These are phyloP conservation scores for Zanthoxylum bungeanum DNA, from an alignment of 345 rosid species.

Conservation along the genomic window DNA sequence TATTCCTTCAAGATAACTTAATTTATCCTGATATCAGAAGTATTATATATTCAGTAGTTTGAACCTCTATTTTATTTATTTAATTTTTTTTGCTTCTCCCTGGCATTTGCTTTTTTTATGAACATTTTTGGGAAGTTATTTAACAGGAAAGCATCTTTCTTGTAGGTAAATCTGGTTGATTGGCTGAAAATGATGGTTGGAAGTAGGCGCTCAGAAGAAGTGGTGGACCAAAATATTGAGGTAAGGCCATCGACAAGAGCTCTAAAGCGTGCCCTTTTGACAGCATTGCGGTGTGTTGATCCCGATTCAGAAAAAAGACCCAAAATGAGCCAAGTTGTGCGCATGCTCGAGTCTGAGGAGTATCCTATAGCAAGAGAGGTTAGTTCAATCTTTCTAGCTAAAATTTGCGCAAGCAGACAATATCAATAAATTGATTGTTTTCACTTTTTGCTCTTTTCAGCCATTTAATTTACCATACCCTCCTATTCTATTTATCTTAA, in stretches of 20 bases:
- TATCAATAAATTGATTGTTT: too few species aligned
- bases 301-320: slow-evolving; percentile 92
- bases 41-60: neutral
- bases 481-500: too few species aligned
- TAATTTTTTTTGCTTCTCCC: neutral
- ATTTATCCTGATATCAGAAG: neutral
- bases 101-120: neutral
- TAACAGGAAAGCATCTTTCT: slow-evolving; percentile 7
- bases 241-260: slow-evolving; percentile 84
- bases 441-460: too few species aligned
- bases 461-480: neutral
- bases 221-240: slow-evolving; percentile 85
- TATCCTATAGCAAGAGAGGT: too few species aligned
- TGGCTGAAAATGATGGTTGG: slow-evolving; percentile 99
- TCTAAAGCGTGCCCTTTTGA: slow-evolving; percentile 82
- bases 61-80: neutral
- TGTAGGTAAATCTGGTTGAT: slow-evolving; percentile 92
- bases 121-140: neutral
- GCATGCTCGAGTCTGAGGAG: too few species aligned
- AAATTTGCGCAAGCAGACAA: too few species aligned
- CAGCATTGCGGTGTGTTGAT: slow-evolving; percentile 96
- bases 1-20: neutral
- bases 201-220: slow-evolving; percentile 87
- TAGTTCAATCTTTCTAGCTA: too few species aligned
- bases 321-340: neutral